Evolutionary conservation across 1,284 basidiomycete species (phyloP).

Genomic region (Albatrellus sp.): DNA sequence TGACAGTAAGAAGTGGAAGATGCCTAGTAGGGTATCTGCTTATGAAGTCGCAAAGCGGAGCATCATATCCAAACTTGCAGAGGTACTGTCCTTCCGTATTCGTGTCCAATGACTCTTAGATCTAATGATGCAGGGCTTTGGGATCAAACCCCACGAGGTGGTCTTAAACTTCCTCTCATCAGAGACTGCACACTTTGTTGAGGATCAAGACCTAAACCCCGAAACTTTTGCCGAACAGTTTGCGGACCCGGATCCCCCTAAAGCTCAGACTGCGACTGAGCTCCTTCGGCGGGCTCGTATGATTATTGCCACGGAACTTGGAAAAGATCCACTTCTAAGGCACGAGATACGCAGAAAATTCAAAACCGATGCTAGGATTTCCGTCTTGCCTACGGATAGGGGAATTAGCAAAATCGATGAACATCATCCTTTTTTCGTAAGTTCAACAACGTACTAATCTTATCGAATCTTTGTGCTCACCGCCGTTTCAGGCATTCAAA

Average conservation of each 20-base stretch:
- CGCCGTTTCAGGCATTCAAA: constrained; percentile 73
- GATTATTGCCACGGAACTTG: constrained; percentile 84
- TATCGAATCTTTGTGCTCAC: constrained; percentile 1
- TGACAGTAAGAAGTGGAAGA: constrained; percentile 53
- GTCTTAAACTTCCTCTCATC: constrained; percentile 66
- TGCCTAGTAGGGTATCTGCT: constrained; percentile 74
- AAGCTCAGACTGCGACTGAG: constrained; percentile 47
- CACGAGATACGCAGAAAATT: constrained; percentile 73
- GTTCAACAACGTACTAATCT: constrained; percentile 21
- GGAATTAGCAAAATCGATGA: constrained; percentile 89
- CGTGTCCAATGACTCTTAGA: constrained; percentile 2
- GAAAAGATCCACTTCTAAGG: constrained; percentile 85
- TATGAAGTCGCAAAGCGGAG: constrained; percentile 83
- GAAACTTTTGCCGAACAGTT: constrained; percentile 67
- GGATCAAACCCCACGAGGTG: constrained; percentile 68
- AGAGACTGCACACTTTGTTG: constrained; percentile 54
- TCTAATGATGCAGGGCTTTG: constrained; percentile 40
- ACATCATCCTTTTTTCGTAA: constrained; percentile 79
- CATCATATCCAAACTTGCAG: constrained; percentile 61
- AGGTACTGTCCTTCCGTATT: constrained; percentile 29
- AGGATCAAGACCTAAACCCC: constrained; percentile 70
- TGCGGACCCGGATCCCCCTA: constrained; percentile 49
- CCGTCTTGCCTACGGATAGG: constrained; percentile 81
- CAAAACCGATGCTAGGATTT: constrained; percentile 68
- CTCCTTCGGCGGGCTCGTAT: constrained; percentile 66